These are phyloP conservation scores for Saturnispora halmiae DNA, from an alignment of 805 yeast species.

Conservation along the genomic window DNA sequence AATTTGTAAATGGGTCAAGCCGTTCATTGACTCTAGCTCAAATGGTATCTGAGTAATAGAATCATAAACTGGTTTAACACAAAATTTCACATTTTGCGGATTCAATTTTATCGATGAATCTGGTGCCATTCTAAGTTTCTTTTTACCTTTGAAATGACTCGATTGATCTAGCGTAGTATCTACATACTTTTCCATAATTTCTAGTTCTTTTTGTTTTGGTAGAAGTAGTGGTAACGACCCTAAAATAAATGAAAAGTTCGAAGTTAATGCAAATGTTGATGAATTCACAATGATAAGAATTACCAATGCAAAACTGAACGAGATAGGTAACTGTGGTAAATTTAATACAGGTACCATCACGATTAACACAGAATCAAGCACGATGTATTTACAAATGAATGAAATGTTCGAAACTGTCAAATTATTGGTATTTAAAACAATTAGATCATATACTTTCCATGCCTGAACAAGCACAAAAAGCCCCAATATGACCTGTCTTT, in stretches of 20 bases:
- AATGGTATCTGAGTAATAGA: slow-evolving; percentile 50
- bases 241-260: slow-evolving; percentile 39
- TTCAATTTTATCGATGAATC: slow-evolving; percentile 82
- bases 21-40: slow-evolving; percentile 69
- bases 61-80: slow-evolving; percentile 38
- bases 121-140: slow-evolving; percentile 80
- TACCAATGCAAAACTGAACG: slow-evolving; percentile 43
- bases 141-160: slow-evolving; percentile 73
- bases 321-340: slow-evolving; percentile 32
- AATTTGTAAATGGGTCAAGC: slow-evolving; percentile 58
- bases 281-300: slow-evolving; percentile 40
- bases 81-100: slow-evolving; percentile 59
- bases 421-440: slow-evolving; percentile 40
- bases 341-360: slow-evolving; percentile 36
- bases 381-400: slow-evolving; percentile 60
- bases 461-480: slow-evolving; percentile 69
- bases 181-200: slow-evolving; percentile 27
- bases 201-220: slow-evolving; percentile 25
- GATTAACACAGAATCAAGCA: slow-evolving; percentile 63
- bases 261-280: slow-evolving; percentile 46
- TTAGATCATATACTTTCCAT: slow-evolving; percentile 71
- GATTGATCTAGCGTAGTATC: slow-evolving; percentile 37
- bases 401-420: slow-evolving; percentile 14
- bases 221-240: slow-evolving; percentile 22
- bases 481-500: slow-evolving; percentile 58